Percentiles rank a stretch among this genome's conserved stretches.
Evolutionary conservation across 2,329 filamentous ascomycete genomes (phyloP).

Genomic region (Fusarium stilboides): DNA sequence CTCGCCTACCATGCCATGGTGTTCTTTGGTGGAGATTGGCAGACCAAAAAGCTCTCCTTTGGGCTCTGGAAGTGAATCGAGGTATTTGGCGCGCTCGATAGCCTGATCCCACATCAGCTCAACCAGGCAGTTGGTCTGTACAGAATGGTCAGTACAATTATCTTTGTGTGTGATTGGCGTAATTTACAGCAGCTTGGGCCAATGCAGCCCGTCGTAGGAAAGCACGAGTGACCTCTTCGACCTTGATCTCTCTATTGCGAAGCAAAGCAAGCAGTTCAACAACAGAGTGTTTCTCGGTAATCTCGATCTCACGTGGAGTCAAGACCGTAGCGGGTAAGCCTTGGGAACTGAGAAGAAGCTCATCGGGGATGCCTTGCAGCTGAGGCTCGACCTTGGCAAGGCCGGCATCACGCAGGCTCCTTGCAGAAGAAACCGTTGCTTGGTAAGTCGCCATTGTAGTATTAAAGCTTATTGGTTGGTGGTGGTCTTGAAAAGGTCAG

Average conservation of each 20-base stretch:
- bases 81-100: conserved; percentile 52
- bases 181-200: conserved; percentile 47
- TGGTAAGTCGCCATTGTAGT: conserved; percentile 27
- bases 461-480: background rate
- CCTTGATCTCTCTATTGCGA: conserved; percentile 40
- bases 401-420: conserved; percentile 40
- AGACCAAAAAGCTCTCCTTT: conserved; percentile 54
- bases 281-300: conserved; percentile 50
- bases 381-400: conserved; percentile 49
- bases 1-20: conserved; percentile 55
- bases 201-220: conserved; percentile 48
- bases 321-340: conserved; percentile 42
- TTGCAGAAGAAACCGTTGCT: conserved; percentile 27
- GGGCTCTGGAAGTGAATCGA: conserved; percentile 54
- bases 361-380: conserved; percentile 43
- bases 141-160: background rate
- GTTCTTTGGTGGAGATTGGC: conserved; percentile 56
- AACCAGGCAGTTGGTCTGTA: conserved; percentile 54
- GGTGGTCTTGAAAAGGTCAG: background rate
- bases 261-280: conserved; percentile 41
- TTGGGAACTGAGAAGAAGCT: conserved; percentile 44
- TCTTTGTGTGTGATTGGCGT: too few species aligned
- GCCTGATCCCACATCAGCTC: conserved; percentile 56
- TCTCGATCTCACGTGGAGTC: conserved; percentile 49
- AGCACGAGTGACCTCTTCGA: conserved; percentile 49